Percentiles rank a stretch among this genome's conserved stretches.
Evolutionary conservation across 352 stramenopile species (phyloP).

Genomic region (Phytophthora meadii): DNA sequence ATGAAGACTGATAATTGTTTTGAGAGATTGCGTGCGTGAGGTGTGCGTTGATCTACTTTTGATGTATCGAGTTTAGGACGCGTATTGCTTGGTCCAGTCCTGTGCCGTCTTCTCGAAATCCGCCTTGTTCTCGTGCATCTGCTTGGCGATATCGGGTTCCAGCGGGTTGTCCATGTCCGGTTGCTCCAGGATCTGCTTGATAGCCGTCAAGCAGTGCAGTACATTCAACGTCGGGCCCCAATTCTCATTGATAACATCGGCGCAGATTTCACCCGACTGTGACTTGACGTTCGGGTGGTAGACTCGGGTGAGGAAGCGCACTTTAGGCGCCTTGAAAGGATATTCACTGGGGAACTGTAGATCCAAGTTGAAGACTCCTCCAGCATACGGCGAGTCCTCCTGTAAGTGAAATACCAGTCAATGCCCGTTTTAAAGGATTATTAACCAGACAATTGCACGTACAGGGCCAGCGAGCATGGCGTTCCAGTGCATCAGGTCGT

Average conservation of each 20-base stretch:
- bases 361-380: slow-evolving; percentile 94
- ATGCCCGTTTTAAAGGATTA: background rate
- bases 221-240: slow-evolving; percentile 97
- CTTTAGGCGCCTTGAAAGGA: slow-evolving; percentile 94
- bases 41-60: slow-evolving; percentile 1
- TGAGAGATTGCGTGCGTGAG: background rate
- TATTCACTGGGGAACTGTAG: slow-evolving; percentile 97
- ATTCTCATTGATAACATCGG: slow-evolving; percentile 94
- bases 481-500: slow-evolving; percentile 93
- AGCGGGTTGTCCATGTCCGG: slow-evolving; percentile 96
- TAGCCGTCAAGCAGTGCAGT: slow-evolving; percentile 89
- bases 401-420: slow-evolving; percentile 31
- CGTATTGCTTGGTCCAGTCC: slow-evolving; percentile 93
- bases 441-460: slow-evolving; percentile 28
- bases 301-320: slow-evolving; percentile 94
- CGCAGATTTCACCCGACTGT: slow-evolving; percentile 96
- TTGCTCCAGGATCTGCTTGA: slow-evolving; percentile 96
- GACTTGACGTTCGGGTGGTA: slow-evolving; percentile 98
- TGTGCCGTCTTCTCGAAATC: slow-evolving; percentile 94
- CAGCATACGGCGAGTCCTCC: slow-evolving; percentile 88
- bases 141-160: slow-evolving; percentile 95
- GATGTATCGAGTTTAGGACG: slow-evolving; percentile 55
- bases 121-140: slow-evolving; percentile 92
- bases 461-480: slow-evolving; percentile 90
- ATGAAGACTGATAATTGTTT: slow-evolving; percentile 2